Evolutionary conservation across 148 eudicot species (phyloP).

Genomic region (Nepenthes mirabilis): DNA sequence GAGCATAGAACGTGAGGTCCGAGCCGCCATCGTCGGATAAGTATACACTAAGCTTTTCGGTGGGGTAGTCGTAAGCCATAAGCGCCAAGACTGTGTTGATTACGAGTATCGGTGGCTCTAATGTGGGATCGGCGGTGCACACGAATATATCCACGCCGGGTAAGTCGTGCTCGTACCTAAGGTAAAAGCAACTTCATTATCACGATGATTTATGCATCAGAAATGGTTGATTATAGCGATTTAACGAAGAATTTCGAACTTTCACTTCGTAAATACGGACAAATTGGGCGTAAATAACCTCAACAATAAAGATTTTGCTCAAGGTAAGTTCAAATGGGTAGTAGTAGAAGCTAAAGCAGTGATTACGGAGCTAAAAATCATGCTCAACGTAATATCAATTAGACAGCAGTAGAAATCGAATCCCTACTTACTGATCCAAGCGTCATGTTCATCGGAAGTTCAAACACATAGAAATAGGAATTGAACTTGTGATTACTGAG

Average conservation of each 20-base stretch:
- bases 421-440: too few relatives aligned
- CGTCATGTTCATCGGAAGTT: too few relatives aligned
- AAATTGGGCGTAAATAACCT: too few relatives aligned
- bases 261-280: neutral
- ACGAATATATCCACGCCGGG: conserved; percentile 57
- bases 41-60: conserved; percentile 44
- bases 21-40: conserved; percentile 79
- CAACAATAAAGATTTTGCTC: too few relatives aligned
- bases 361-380: too few relatives aligned
- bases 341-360: too few relatives aligned
- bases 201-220: neutral
- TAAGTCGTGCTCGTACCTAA: conserved; percentile 35
- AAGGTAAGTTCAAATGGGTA: too few relatives aligned
- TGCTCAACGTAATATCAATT: too few relatives aligned
- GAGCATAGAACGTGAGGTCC: conserved; percentile 55
- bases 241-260: neutral
- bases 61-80: conserved; percentile 56
- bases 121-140: conserved; percentile 51
- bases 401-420: too few relatives aligned
- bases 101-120: conserved; percentile 64
- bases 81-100: conserved; percentile 53
- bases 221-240: neutral
- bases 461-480: too few relatives aligned
- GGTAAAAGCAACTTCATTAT: neutral
- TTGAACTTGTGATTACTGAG: too few relatives aligned